These are phyloP conservation scores for Hypholoma fasciculare DNA, from an alignment of 768 basidiomycete genomes.

Conservation along the genomic window DNA sequence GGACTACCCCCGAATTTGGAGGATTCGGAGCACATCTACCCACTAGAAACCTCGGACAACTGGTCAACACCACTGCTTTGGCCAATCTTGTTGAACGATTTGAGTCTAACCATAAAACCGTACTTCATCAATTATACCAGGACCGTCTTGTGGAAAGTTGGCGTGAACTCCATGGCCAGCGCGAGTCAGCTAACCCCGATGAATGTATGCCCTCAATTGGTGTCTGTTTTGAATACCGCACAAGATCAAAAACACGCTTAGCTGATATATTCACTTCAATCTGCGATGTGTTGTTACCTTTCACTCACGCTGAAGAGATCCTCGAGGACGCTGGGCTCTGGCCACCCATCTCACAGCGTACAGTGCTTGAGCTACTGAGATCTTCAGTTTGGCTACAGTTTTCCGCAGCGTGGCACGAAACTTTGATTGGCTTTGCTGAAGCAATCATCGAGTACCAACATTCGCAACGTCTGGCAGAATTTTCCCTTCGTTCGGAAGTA, in stretches of 20 bases:
- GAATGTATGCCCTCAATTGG: not conserved
- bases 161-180: constrained; percentile 1
- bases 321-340: constrained; percentile 27
- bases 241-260: constrained; percentile 3
- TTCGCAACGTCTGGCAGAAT: constrained; percentile 31
- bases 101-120: not conserved
- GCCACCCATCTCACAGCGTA: constrained; percentile 33
- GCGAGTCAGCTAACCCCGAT: not conserved
- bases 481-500: constrained; percentile 13
- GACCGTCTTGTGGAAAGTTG: constrained; percentile 8
- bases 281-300: constrained; percentile 5
- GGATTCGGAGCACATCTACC: not conserved
- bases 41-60: not conserved
- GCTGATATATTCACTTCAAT: not conserved
- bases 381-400: constrained; percentile 14
- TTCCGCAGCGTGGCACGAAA: constrained; percentile 25
- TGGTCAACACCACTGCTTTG: not conserved
- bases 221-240: constrained; percentile 8
- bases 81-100: constrained; percentile 11
- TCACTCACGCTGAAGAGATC: constrained; percentile 4
- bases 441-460: constrained; percentile 34
- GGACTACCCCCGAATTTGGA: not conserved
- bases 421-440: constrained; percentile 27
- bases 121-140: constrained; percentile 1
- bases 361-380: constrained; percentile 30